phyloP scores from a whole-genome alignment of 1,139 yeast genomes.

The Groenewaldozyma auringiensis region DNA sequence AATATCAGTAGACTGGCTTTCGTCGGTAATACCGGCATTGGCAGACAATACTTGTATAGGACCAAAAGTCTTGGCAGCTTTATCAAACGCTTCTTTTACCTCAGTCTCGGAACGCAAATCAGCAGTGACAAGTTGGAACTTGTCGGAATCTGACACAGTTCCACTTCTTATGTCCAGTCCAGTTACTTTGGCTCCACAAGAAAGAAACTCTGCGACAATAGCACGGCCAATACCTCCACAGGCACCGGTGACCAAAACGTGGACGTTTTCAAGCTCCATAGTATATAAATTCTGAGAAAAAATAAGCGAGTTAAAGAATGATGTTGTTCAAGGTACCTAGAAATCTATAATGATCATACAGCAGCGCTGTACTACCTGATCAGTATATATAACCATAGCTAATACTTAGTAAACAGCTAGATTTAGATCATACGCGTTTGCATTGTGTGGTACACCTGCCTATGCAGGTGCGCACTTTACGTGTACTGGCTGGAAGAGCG shows the following conservation, averaged over 20 bases:
- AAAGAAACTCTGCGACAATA: constrained; percentile 4
- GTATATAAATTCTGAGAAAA: no score
- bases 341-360: no score
- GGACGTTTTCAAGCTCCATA: constrained; percentile 1
- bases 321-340: no score
- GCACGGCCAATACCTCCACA: constrained; percentile 6
- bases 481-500: no score
- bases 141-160: background rate
- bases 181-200: constrained; percentile 3
- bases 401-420: no score
- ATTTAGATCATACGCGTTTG: no score
- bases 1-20: background rate
- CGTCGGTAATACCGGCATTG: constrained; percentile 5
- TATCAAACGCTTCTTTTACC: background rate
- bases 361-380: no score
- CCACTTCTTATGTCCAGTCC: background rate
- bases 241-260: constrained; percentile 6
- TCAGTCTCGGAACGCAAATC: background rate
- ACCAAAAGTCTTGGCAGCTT: background rate
- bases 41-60: constrained; percentile 2
- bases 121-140: background rate
- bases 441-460: no score
- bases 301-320: no score
- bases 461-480: no score
- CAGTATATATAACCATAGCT: no score